Evolutionary conservation across 2,329 filamentous ascomycete genomes (phyloP).

Genomic region (Epichloe uncinata): DNA sequence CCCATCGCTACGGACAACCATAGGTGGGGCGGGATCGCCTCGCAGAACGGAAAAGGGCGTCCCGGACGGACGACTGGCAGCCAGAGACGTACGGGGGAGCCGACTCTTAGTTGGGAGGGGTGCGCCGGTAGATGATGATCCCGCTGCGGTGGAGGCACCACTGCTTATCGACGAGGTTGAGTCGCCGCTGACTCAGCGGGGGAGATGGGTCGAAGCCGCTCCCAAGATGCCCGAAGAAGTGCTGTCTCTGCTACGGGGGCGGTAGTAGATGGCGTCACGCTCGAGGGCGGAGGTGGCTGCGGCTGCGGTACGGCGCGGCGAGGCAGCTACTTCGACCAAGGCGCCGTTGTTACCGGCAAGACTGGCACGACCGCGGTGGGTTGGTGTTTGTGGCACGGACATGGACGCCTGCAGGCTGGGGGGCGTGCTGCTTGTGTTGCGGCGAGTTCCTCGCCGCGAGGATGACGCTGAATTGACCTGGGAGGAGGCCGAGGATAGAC

Average conservation of each 20-base stretch:
- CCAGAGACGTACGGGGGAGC: conserved; percentile 25
- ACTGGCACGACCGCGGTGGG: conserved; percentile 26
- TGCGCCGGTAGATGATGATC: not conserved
- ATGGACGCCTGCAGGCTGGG: conserved; percentile 35
- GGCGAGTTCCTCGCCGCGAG: conserved; percentile 27
- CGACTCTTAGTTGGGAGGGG: conserved; percentile 21
- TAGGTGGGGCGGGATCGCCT: conserved; percentile 12
- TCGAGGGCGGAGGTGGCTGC: conserved; percentile 21
- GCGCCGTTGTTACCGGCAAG: conserved; percentile 18
- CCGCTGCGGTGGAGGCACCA: conserved; percentile 3
- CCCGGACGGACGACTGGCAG: conserved; percentile 14
- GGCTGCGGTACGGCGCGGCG: conserved; percentile 23
- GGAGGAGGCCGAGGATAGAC: conserved; percentile 11
- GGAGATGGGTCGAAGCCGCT: conserved; percentile 24
- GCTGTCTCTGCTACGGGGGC: conserved; percentile 27
- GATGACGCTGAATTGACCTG: conserved; percentile 19
- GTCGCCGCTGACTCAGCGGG: conserved; percentile 30
- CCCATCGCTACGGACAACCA: conserved; percentile 26
- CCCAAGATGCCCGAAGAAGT: conserved; percentile 9
- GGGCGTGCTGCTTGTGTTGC: conserved; percentile 41
- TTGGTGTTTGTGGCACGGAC: conserved; percentile 40
- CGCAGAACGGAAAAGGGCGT: conserved; percentile 8
- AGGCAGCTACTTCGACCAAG: conserved; percentile 40
- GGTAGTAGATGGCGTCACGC: conserved; percentile 27
- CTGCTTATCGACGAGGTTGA: conserved; percentile 14